Evolutionary conservation across 1,139 yeast species (phyloP).

Genomic region (Candida mesenterica): DNA sequence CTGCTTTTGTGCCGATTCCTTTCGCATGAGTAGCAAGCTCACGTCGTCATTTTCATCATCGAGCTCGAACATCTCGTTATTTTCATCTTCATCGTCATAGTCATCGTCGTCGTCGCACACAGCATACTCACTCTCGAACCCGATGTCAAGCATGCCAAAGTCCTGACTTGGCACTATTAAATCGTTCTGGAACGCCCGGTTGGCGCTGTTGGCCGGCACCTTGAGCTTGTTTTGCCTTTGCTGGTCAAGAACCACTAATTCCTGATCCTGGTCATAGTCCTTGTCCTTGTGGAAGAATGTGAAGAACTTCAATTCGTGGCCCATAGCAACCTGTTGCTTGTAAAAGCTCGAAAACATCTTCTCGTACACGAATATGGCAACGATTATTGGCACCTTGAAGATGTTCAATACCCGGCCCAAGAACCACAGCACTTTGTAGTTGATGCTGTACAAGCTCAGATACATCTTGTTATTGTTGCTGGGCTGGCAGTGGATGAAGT

Average conservation of each 20-base stretch:
- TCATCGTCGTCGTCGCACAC: conserved; percentile 14
- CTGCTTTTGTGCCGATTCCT: conserved; percentile 17
- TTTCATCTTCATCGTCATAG: conserved; percentile 18
- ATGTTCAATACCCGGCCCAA: conserved; percentile 18
- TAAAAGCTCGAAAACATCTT: conserved; percentile 20
- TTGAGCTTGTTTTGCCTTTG: conserved; percentile 5
- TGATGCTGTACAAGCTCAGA: conserved; percentile 7
- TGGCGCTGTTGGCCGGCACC: neutral
- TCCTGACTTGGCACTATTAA: conserved; percentile 13
- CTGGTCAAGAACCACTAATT: conserved; percentile 21
- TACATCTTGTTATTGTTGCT: conserved; percentile 5
- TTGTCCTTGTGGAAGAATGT: conserved; percentile 33
- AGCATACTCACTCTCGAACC: conserved; percentile 12
- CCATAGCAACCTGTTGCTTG: conserved; percentile 11
- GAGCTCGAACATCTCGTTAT: conserved; percentile 11
- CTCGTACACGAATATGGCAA: conserved; percentile 36
- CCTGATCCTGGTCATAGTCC: conserved; percentile 31
- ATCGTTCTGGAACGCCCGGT: conserved; percentile 1
- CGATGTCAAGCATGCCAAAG: conserved; percentile 18
- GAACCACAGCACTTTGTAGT: conserved; percentile 2
- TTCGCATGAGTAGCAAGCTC: conserved; percentile 22
- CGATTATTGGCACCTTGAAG: conserved; percentile 35
- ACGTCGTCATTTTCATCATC: conserved; percentile 17
- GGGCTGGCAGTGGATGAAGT: conserved; percentile 10
- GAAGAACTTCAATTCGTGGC: conserved; percentile 30